These are phyloP conservation scores for Ophiostoma novo-ulmi DNA, from an alignment of 2,329 filamentous ascomycete genomes.

Conservation along the genomic window DNA sequence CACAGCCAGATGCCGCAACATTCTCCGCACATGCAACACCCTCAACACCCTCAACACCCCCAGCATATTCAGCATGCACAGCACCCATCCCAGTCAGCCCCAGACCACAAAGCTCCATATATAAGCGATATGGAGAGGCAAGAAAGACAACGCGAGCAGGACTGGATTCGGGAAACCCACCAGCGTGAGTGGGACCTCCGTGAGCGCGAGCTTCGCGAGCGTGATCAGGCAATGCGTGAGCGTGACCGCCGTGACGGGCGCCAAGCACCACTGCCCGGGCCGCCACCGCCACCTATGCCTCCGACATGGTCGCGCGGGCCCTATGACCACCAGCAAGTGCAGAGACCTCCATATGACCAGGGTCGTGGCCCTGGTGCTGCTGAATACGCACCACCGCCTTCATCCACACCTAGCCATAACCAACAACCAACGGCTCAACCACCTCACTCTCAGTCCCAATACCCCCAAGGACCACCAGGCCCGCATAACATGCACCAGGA, in stretches of 20 bases:
- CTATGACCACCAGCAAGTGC: slow-evolving; percentile 42
- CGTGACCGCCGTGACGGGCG: slow-evolving; percentile 37
- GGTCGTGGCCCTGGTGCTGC: slow-evolving; percentile 35
- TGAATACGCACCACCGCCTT: slow-evolving; percentile 47
- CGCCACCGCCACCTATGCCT: slow-evolving; percentile 34
- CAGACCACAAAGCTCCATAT: slow-evolving; percentile 27
- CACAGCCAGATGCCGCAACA: slow-evolving; percentile 8
- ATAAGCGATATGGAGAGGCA: slow-evolving; percentile 24
- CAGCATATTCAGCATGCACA: slow-evolving; percentile 26
- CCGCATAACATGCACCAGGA: slow-evolving; percentile 34
- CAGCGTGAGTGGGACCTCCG: slow-evolving; percentile 34
- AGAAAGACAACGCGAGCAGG: slow-evolving; percentile 24
- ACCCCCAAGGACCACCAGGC: slow-evolving; percentile 36
- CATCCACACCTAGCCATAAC: slow-evolving; percentile 33
- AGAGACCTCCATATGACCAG: slow-evolving; percentile 41
- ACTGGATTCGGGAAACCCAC: slow-evolving; percentile 30
- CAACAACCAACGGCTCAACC: background rate
- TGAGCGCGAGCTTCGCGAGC: slow-evolving; percentile 32
- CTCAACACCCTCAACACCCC: slow-evolving; percentile 9
- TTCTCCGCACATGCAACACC: slow-evolving; percentile 12
- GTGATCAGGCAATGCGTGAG: slow-evolving; percentile 26
- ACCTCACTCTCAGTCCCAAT: slow-evolving; percentile 34
- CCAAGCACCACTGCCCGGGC: slow-evolving; percentile 35
- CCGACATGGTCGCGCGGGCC: slow-evolving; percentile 13
- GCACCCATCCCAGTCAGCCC: slow-evolving; percentile 36